Base-by-base conservation (phyloP, 2,329 filamentous ascomycete species). In the Aureobasidium sp. region DNA sequence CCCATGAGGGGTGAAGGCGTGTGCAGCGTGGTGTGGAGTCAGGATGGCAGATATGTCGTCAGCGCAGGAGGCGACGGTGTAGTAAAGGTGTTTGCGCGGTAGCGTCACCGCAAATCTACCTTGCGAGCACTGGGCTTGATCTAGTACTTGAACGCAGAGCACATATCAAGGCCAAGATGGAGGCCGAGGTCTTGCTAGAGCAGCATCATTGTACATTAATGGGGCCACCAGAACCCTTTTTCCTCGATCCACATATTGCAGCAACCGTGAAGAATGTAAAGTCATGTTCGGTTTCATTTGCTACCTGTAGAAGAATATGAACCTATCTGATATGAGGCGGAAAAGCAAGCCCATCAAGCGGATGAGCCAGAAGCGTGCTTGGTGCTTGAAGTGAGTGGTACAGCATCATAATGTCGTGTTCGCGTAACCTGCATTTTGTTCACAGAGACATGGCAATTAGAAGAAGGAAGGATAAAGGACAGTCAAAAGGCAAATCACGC, bases 1-100 rank as follows among this genome's bases (percentile, higher is more conserved):
- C 84, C 95, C 67, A 97, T 97, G 92, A 86, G 94, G 57, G 94
- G 93, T 53, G 94, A 99, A 73, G 94, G 94, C 26, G 91, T 97
- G 8, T 97, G 93, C 76, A 85, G 88, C 17, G 93, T 96, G 5
- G 90, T 94, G 20, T 99, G 94, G 94, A 96, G 91, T 72, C 89
- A 91, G 69, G 94, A 99, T 72, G 92, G 93, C 37, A 85, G 91
- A 67, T 94, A 94, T 84, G 92, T 99, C 41, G 90, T 97, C 62
- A 95, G 91, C 69, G 93, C 89, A 41, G 94, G 94, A 44, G 94
- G 94, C 13, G 94, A 99, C 73, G 94, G 94, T 7, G 88, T 96
- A 39, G 93, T 97, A 65, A 97, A 97, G 79, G 92, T 97, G 62
- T 97, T 87, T 73, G 76, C 72, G 46, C 66, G 72, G 62, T 73